These are phyloP conservation scores for Fusarium acutatum DNA, from an alignment of 2,329 filamentous ascomycete species.

Conservation along the genomic window DNA sequence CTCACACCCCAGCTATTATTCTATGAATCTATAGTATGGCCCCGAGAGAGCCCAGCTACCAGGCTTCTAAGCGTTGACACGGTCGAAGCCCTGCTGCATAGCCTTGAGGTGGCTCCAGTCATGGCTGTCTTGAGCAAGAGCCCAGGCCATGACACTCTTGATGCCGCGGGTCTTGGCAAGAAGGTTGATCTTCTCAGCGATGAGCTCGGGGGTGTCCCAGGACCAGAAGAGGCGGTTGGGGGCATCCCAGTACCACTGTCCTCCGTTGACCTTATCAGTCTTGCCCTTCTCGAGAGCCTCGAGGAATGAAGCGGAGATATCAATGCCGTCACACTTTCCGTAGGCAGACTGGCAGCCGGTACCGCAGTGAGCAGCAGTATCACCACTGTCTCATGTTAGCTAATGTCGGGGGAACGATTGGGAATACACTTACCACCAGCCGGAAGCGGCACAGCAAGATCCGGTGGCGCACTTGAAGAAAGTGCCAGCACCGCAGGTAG, in stretches of 20 bases:
- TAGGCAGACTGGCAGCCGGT: conserved; percentile 32
- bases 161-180: conserved; percentile 50
- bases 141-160: conserved; percentile 64
- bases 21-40: background rate
- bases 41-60: background rate
- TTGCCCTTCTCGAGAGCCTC: conserved; percentile 52
- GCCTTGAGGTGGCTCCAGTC: conserved; percentile 54
- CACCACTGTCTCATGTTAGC: conserved; percentile 10
- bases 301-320: conserved; percentile 47
- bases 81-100: conserved; percentile 46
- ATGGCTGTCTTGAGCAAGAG: conserved; percentile 58
- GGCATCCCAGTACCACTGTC: conserved; percentile 64
- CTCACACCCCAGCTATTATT: background rate
- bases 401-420: rapidly evolving
- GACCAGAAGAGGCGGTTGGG: conserved; percentile 60
- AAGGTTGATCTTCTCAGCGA: conserved; percentile 58
- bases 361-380: conserved; percentile 30
- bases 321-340: conserved; percentile 28
- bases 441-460: conserved; percentile 30
- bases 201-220: conserved; percentile 61
- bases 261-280: conserved; percentile 58
- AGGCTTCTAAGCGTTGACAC: background rate
- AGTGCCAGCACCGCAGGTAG: conserved; percentile 31
- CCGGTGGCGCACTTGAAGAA: conserved; percentile 23
- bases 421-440: conserved; percentile 32